phyloP scores from a whole-genome alignment of 2,329 filamentous ascomycete species.

The Talaromyces pinophilus region DNA sequence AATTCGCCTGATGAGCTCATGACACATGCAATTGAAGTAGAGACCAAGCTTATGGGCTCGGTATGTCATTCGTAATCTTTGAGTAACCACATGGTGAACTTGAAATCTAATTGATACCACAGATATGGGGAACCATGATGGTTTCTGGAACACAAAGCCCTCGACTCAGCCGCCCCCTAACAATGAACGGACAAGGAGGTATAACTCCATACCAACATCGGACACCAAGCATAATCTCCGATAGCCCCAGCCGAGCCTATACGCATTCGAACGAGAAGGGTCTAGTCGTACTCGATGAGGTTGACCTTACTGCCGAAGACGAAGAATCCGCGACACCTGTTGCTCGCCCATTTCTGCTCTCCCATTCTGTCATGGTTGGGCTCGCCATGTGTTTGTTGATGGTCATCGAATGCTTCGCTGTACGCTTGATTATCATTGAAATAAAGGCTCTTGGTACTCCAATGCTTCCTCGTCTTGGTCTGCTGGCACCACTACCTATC shows the following conservation, averaged over 20 bases:
- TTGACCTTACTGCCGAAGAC: constrained; percentile 23
- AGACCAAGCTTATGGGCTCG: constrained; percentile 23
- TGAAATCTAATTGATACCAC: neutral
- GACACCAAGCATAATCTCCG: constrained; percentile 19
- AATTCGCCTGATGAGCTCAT: constrained; percentile 20
- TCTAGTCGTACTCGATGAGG: constrained; percentile 20
- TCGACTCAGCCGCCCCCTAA: constrained; percentile 9
- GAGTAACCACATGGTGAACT: neutral
- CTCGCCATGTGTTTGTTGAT: constrained; percentile 23
- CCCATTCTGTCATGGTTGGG: constrained; percentile 22
- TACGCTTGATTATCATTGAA: constrained; percentile 22
- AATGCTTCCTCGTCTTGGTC: constrained; percentile 21
- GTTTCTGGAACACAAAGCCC: constrained; percentile 19
- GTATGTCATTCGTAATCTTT: neutral
- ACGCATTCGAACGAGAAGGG: constrained; percentile 13
- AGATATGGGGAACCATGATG: constrained; percentile 23
- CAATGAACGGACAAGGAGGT: constrained; percentile 10
- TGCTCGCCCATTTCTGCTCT: constrained; percentile 21
- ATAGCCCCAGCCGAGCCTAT: constrained; percentile 4
- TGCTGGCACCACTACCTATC: constrained; percentile 20
- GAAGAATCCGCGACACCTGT: constrained; percentile 18
- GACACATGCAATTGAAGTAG: constrained; percentile 18
- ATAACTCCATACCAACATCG: constrained; percentile 13
- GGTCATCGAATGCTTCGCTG: constrained; percentile 23
- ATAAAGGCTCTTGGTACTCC: constrained; percentile 19